phyloP scores from a whole-genome alignment of 1,284 basidiomycete genomes.

The Puccinia hordei region DNA sequence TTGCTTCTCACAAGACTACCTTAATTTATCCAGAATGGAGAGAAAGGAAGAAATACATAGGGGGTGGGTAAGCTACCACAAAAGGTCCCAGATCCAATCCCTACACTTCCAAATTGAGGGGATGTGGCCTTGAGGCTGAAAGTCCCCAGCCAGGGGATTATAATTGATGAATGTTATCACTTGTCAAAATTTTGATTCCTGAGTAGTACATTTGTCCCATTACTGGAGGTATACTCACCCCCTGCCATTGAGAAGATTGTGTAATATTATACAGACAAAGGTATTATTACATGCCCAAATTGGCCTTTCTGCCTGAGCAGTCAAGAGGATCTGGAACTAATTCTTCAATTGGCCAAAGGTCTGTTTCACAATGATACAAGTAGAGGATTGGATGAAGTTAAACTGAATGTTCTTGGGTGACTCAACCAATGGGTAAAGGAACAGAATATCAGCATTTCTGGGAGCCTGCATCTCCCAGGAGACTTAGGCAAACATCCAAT shows the following conservation, averaged over 20 bases:
- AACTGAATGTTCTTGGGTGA: background rate
- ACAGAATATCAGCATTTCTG: no score
- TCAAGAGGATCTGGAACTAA: background rate
- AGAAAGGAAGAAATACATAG: no score
- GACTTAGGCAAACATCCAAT: no score
- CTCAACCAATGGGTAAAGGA: constrained; percentile 36
- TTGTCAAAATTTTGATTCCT: background rate
- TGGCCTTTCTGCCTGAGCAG: background rate
- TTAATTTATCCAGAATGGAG: no score
- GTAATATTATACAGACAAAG: constrained; percentile 5
- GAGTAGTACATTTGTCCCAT: background rate
- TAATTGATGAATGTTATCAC: no score
- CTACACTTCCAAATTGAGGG: no score
- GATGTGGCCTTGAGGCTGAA: no score
- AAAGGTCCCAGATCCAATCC: no score
- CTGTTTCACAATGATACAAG: background rate
- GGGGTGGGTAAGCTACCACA: no score
- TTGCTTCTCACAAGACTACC: no score
- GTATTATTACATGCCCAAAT: background rate
- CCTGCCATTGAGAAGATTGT: background rate
- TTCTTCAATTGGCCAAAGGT: background rate
- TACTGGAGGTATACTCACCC: background rate
- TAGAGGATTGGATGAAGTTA: background rate
- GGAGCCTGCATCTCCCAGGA: no score
- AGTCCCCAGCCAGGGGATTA: no score